Percentiles rank a stretch among this genome's conserved stretches.
phyloP scores from a whole-genome alignment of 345 rosid genomes.

The Hevea brasiliensis region DNA sequence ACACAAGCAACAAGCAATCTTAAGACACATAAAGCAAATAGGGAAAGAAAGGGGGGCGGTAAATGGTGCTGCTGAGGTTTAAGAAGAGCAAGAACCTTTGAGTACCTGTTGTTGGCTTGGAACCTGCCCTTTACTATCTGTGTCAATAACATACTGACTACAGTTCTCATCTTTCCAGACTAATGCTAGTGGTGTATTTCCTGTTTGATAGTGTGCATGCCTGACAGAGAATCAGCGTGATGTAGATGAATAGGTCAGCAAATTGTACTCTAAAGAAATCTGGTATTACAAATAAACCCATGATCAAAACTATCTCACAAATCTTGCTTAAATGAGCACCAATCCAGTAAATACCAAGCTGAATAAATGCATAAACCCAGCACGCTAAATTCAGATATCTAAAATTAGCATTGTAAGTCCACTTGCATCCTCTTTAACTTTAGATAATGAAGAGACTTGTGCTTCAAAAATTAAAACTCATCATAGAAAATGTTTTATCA shows the following conservation, averaged over 20 bases:
- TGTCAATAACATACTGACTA: conserved; percentile 92
- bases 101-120: conserved; percentile 73
- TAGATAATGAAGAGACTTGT: not conserved
- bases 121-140: conserved; percentile 81
- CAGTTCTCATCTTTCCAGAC: conserved; percentile 95
- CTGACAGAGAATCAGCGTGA: conserved; percentile 39
- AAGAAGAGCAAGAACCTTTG: not conserved
- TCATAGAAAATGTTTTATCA: not conserved
- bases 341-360: not conserved
- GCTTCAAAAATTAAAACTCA: not conserved
- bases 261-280: not conserved
- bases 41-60: not conserved
- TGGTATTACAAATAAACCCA: not conserved
- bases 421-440: not conserved
- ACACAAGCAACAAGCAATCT: not conserved
- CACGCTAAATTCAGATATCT: not conserved
- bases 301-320: too few relatives aligned
- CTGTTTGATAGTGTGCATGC: conserved; percentile 86
- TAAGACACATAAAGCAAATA: not conserved
- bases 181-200: conserved; percentile 87
- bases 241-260: not conserved
- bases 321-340: not conserved
- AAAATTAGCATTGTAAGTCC: not conserved
- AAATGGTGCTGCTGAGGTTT: not conserved
- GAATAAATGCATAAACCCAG: not conserved